phyloP scores from a whole-genome alignment of 805 yeast species.

The Lipomyces sp. region DNA sequence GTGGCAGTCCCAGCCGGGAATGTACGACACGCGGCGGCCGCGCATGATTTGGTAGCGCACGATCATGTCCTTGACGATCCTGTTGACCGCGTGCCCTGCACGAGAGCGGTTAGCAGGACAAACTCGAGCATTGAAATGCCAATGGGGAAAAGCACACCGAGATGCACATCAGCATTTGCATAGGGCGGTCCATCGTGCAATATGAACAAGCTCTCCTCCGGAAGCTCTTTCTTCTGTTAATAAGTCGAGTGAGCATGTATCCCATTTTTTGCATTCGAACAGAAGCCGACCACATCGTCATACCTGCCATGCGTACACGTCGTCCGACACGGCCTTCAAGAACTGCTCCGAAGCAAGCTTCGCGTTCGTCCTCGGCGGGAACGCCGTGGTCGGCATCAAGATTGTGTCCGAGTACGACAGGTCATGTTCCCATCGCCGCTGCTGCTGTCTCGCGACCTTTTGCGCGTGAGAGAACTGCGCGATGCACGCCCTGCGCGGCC shows the following conservation, averaged over 20 bases:
- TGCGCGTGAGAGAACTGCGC: not conserved
- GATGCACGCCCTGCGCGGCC: too few species aligned
- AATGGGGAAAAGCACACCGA: conserved; percentile 42
- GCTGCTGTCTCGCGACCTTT: not conserved
- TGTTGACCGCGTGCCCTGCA: conserved; percentile 81
- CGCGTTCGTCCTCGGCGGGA: conserved; percentile 59
- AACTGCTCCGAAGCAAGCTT: conserved; percentile 43
- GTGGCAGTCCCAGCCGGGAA: conserved; percentile 99
- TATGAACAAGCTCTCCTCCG: conserved; percentile 45
- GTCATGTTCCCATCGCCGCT: not conserved
- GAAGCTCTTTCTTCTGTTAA: conserved; percentile 25
- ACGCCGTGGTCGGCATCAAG: conserved; percentile 62
- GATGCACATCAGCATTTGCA: conserved; percentile 90
- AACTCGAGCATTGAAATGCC: too few species aligned
- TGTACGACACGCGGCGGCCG: conserved; percentile 63
- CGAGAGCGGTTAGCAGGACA: not conserved
- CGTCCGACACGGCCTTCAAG: conserved; percentile 54
- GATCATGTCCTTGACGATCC: conserved; percentile 81
- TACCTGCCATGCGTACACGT: conserved; percentile 64
- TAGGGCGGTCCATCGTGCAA: conserved; percentile 98
- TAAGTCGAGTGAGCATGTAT: conserved; percentile 3
- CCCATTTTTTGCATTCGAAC: not conserved
- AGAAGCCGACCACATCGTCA: too few species aligned
- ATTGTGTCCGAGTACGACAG: conserved; percentile 10
- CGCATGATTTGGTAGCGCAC: conserved; percentile 63